Evolutionary conservation across 83 land plant species (phyloP), one percentile per base, ranked within the genome.

Genomic region (Picea abies): DNA sequence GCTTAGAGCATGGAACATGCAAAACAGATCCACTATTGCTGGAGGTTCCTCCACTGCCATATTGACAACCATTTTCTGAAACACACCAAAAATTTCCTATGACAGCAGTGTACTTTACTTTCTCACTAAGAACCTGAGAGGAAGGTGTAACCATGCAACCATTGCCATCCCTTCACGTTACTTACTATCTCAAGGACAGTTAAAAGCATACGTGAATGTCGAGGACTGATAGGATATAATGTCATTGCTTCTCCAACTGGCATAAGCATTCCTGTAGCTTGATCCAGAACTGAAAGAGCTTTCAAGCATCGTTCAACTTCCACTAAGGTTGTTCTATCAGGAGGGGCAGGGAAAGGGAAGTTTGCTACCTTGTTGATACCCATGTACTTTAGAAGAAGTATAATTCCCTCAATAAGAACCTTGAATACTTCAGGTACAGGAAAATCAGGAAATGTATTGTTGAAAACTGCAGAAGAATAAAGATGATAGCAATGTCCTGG

Each of bases 341-440:
- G 99, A 82, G 95, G 93, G 63, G 96, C 90, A 41, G 98, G 97
- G 64, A 97, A 94, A 17, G 99, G 99, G 69, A 97, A 97, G 85
- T 96, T 94, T 56, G 69, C 86, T 29, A 97, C 99, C 98, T 97
- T 95, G 77, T 87, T 88, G 85, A 97, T 97, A 64, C 89, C 89
- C 98, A 97, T 97, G 85, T 88, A 90, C 81, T 98, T 98, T 93
- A 98, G 72, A 67, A 93, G 82, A 79, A 98, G 99, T 3, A 96
- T 88, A 78, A 94, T 89, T 19, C 99, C 97, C 81, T 96, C 99
- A 65, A 96, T 91, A 44, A 97, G 99, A 32, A 88, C 83, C 81
- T 85, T 91, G 67, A 82, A 82, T 78, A 97, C 93, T 81, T 97
- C 97, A 69, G 97, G 92, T 64, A 44, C 32, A 23, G 94, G 81